Base-by-base conservation (phyloP, 495 filamentous ascomycete genomes). In the Filosporella fistucella region DNA sequence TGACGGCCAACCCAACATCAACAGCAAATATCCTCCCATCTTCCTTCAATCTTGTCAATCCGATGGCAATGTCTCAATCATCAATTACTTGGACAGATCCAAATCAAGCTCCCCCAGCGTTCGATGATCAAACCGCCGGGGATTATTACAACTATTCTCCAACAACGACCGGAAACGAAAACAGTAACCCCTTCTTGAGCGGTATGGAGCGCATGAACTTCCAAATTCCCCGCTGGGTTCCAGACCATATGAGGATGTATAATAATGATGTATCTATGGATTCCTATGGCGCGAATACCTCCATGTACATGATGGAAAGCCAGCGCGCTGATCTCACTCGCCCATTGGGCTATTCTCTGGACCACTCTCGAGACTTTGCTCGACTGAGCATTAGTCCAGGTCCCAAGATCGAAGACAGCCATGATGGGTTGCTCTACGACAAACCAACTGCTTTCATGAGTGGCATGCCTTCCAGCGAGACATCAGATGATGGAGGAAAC, bases 11-110 rank as follows among this genome's bases (percentile, higher is more conserved):
- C n/a, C n/a, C n/a, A n/a, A n/a, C 23, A 38, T 32, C 44, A 23
- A 13, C 42, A 8, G 12, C 32, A 14, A 43, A 23, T 12, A 45
- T 36, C 10, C 24, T 42, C 23, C 24, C 35, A 6, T 33, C 16
- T 32, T 39, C 26, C 39, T 59, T 49, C 33, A 42, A 22, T 21
- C n/a, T 52, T 14, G 25, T 36, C 17, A 49, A 17, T 37, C 46
- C 32, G 11, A 53, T 54, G 56, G 21, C 28, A 11, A 37, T 54
- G 42, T 25, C 52, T 4, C 53, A 56, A 51, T 17, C 51, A 26
- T 26, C 45, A n/a, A 18, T 39, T 18, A n/a, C 18, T 11, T 59
- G 57, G 57, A 21, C 28, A 20, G 47, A 35, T 17, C 45, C 39
- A 29, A 24, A 26, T 26, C 40, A 54, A n/a, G 13, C 45, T 22